Evolutionary conservation across 1,284 basidiomycete species (phyloP), one percentile per base, ranked within the genome.

Genomic region (Marasmius fiardii): DNA sequence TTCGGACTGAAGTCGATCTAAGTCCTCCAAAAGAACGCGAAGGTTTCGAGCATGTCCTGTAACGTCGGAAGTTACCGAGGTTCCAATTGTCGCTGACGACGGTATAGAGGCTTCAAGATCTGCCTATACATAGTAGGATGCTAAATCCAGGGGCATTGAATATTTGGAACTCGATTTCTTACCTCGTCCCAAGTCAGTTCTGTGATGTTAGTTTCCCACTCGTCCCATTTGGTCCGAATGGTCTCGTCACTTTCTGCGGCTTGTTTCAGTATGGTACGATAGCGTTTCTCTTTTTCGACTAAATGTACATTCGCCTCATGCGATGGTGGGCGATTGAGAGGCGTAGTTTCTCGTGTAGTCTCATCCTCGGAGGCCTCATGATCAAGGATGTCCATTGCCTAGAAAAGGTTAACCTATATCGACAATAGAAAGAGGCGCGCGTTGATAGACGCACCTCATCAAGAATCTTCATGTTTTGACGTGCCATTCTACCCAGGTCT

Each of bases 301-400:
- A 96, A 76, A 24, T 87, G 82, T 16, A 72, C 69, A 63, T 95
- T 95, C n/a, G 90, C 90, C 63, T 90, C 80, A 63, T 89, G 80
- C 0, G 94, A 97, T 1, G 86, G 81, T 0, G 72, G 72, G 14
- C 92, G 77, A 57, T 76, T 73, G 44, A 84, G 65, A 49, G 68
- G 63, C 8, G 66, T 72, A 51, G 80, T 75, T 60, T 78, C 75
- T 54, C 84, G 79, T 57, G 85, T 71, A 45, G 77, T 69, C 72
- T 93, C 92, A 64, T 98, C 93, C 67, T 95, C 92, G 3, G 87
- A 88, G 18, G 90, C 90, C 71, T 98, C 95, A 53, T 85, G 85
- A 63, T 96, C 93, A 10, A 98, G 75, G 12, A 95, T 83, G 63
- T 94, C 92, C 75, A 94, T 81, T 0, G 92, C 86, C 92, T 97